Evolutionary conservation across 1,284 basidiomycete genomes (phyloP).

Genomic region (Ceratobasidium theobromae): DNA sequence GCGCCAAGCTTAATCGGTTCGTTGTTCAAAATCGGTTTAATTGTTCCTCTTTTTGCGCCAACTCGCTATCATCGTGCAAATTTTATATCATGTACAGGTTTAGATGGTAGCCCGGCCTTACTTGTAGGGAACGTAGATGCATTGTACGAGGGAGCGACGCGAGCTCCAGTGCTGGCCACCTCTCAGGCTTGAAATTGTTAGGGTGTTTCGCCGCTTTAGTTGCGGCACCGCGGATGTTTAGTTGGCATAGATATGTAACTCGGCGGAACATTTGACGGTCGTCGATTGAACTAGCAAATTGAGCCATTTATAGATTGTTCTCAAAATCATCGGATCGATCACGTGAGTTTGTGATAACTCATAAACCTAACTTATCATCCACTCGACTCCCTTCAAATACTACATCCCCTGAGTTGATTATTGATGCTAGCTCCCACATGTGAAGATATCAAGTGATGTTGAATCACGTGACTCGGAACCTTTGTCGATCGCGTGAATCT

Average conservation of each 20-base stretch:
- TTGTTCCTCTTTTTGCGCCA: conserved; percentile 14
- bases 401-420: too few relatives aligned
- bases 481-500: conserved; percentile 15
- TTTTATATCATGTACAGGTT: too few relatives aligned
- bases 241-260: neutral
- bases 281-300: neutral
- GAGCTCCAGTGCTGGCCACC: neutral
- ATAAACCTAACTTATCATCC: too few relatives aligned
- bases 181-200: neutral
- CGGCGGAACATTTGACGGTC: neutral
- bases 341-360: neutral
- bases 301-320: neutral
- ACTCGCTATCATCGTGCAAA: neutral
- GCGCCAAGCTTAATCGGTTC: neutral
- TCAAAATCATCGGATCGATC: too few relatives aligned
- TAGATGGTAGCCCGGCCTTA: neutral
- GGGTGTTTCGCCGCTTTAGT: neutral
- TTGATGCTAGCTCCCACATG: too few relatives aligned
- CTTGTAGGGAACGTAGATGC: conserved; percentile 17
- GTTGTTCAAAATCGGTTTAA: conserved; percentile 7
- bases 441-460: too few relatives aligned
- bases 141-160: conserved; percentile 5
- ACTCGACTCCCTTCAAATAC: too few relatives aligned
- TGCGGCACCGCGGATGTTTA: neutral
- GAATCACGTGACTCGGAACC: too few relatives aligned